Evolutionary conservation across 2,329 filamentous ascomycete species (phyloP), one percentile per base, ranked within the genome.

Genomic region (Zymoseptoria passerinii): DNA sequence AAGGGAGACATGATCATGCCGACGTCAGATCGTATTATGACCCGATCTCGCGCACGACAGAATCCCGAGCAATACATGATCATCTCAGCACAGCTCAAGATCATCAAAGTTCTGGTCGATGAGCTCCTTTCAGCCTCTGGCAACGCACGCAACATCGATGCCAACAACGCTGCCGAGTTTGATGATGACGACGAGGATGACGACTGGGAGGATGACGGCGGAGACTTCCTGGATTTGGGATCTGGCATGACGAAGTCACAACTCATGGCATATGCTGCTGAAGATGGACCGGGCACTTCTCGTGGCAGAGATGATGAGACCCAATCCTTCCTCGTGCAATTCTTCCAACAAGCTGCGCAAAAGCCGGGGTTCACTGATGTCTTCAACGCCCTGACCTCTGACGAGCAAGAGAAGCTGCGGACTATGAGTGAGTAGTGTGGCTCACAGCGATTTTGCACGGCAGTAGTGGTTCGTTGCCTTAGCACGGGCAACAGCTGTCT

Each of bases 41-140:
- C 94, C 19, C 85, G 94, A 61, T 96, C 92, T 54, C 89, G 92
- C 67, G 86, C 94, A 13, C 91, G 88, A 74, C 83, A 87, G 71
- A 92, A 92, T 71, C 94, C 94, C 16, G 92, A 96, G 71, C 86
- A 88, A 71, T 97, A 87, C 77, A 96, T 91, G 5, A 84, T 89
- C 60, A 85, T 99, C 59, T 84, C 92, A 0, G 92, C 92, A 0
- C 86, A 90, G 1, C 81, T 99, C 70, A 99, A 99, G 77, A 96
- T 99, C 61, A 77, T 97, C 74, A 99, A 99, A 78, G 87, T 97
- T 3, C 83, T 99, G 8, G 87, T 97, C 52, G 90, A 96, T 70
- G 94, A 99, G 75, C 83, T 99, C 2, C 80, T 89, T 5, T 90
- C 89, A 0, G 90, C 91, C 1, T 86, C 89, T 4, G 90, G 89